These are phyloP conservation scores for Epichloe amarillans DNA, from an alignment of 2,329 filamentous ascomycete species.

Conservation along the genomic window DNA sequence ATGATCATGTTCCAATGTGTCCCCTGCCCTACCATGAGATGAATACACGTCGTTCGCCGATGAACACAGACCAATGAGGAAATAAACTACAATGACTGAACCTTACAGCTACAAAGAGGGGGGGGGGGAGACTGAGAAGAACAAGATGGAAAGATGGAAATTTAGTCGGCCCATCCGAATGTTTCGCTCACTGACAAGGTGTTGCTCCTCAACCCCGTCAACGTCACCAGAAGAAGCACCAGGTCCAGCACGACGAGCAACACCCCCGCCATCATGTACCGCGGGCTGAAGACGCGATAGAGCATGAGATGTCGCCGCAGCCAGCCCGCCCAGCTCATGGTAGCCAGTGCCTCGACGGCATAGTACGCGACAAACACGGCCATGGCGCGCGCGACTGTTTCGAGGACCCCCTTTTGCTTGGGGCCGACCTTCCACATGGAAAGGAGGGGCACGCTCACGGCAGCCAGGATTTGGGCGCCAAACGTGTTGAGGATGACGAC, in stretches of 20 bases:
- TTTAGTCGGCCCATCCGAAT: slow-evolving; percentile 62
- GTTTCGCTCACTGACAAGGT: slow-evolving; percentile 69
- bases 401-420: slow-evolving; percentile 51
- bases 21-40: too few species aligned
- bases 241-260: slow-evolving; percentile 67
- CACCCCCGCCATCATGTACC: slow-evolving; percentile 72
- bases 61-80: too few species aligned
- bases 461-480: slow-evolving; percentile 74
- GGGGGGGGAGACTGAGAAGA: too few species aligned
- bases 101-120: background rate
- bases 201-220: slow-evolving; percentile 64
- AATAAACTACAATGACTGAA: too few species aligned
- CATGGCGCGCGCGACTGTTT: slow-evolving; percentile 55
- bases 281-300: slow-evolving; percentile 81
- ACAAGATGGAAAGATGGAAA: too few species aligned
- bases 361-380: slow-evolving; percentile 71
- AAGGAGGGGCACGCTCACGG: slow-evolving; percentile 64
- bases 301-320: slow-evolving; percentile 89
- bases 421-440: slow-evolving; percentile 83
- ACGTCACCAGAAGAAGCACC: slow-evolving; percentile 54
- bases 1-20: too few species aligned
- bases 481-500: slow-evolving; percentile 78
- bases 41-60: too few species aligned
- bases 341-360: slow-evolving; percentile 69
- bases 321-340: slow-evolving; percentile 81